Base-by-base conservation (phyloP, 2,329 filamentous ascomycete species). In the Diaporthe australafricana region DNA sequence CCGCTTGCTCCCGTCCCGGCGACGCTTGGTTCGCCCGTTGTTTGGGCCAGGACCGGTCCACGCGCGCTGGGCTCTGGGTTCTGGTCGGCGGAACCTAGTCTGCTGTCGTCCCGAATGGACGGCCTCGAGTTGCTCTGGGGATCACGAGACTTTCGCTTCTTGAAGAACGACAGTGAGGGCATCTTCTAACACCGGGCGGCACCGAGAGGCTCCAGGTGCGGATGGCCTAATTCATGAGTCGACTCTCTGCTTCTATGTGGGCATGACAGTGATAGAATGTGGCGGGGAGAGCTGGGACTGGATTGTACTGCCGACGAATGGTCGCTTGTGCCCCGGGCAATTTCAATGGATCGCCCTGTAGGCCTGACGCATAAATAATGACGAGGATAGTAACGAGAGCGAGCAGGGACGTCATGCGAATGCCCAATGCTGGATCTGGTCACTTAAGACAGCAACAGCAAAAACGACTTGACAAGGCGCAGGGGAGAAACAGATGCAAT, bases 141-240 rank as follows among this genome's bases (percentile, higher is more conserved):
- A 40, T 69, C 67, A 50, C 67, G 67, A 40, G 53, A 22, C 35
- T 69, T 47, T 40, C 53, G 55, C 53, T 42, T 69, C 30, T 60
- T 69, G 53, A 69, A 42, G 25, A 69, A 69, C 5, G 67, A 52
- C 9, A 69, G 20, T 12, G 67, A 69, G 22, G 67, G 67, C 67
- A 69, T 69, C 45, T 69, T 50, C 60, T 38, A 25, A 20, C 30
- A 42, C 35, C 60, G 45, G 60, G 45, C 60, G 45, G 60, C 45
- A 50, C 60, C 45, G 60, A 25, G n/a, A 50, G 60, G 16, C 45
- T 50, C 30, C 32, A 25, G 30, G 8, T 27, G 60, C 60, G 25
- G 60, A 38, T 65, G 60, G 60, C 60, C 60, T 65, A 65, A 65
- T 38, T 65, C 60, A 50, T 65, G 27, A 65, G 32, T 65, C 45